A percentile compares a stretch with the other conserved stretches of the same genome.
Conservation (phyloP, 1,284 basidiomycete genomes). For the Heterobasidion parviporum region DNA sequence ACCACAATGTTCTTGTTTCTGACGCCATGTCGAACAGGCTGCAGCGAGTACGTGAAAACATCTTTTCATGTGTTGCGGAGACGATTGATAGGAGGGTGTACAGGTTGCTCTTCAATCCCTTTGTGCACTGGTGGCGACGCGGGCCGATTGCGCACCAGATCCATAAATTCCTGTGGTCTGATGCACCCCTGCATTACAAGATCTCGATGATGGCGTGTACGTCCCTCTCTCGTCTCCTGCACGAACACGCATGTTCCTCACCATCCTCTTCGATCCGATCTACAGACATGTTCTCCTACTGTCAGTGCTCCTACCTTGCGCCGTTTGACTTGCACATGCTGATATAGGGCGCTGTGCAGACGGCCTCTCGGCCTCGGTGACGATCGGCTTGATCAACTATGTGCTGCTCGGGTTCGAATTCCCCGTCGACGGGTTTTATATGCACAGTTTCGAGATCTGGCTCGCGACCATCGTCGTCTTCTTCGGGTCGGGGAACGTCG, state of each 20-base stretch:
- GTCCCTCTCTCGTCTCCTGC: background rate
- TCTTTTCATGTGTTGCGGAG: background rate
- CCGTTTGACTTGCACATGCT: background rate
- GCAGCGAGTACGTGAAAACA: conserved; percentile 19
- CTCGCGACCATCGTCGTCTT: conserved; percentile 46
- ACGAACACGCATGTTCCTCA: background rate
- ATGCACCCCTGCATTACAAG: conserved; percentile 34
- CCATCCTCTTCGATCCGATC: background rate
- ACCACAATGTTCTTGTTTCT: conserved; percentile 24
- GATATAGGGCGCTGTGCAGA: conserved; percentile 15
- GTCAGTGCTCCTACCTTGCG: conserved; percentile 15
- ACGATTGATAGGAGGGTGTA: no score
- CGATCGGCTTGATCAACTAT: conserved; percentile 32
- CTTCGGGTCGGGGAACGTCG: conserved; percentile 38
- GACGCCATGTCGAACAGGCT: conserved; percentile 12
- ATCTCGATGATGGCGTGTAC: conserved; percentile 31
- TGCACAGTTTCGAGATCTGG: conserved; percentile 36
- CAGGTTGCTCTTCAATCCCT: conserved; percentile 33
- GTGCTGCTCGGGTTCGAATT: conserved; percentile 38
- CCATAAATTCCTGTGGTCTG: conserved; percentile 33
- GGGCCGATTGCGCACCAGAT: conserved; percentile 43
- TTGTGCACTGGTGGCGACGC: conserved; percentile 37
- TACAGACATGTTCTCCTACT: conserved; percentile 35
- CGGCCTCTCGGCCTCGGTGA: conserved; percentile 30
- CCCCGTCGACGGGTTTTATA: conserved; percentile 37